These are phyloP conservation scores for Peronospora farinosa DNA, from an alignment of 352 stramenopile genomes.

Conservation along the genomic window DNA sequence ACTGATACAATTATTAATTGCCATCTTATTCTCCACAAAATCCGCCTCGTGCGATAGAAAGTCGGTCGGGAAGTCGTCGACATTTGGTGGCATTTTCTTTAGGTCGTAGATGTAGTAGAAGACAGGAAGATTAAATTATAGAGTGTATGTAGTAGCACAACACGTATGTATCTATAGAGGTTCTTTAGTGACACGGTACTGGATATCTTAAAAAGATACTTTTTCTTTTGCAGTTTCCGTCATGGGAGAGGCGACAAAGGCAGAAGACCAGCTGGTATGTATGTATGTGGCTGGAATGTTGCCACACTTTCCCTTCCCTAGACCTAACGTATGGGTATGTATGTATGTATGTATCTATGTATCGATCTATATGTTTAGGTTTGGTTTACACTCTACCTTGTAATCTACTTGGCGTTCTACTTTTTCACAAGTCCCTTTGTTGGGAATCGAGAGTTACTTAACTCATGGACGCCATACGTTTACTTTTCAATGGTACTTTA, in stretches of 20 bases:
- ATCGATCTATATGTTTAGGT: slow-evolving; percentile 30
- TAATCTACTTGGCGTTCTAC: slow-evolving; percentile 83
- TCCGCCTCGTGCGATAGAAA: slow-evolving; percentile 72
- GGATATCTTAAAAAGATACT: background rate
- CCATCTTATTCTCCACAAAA: slow-evolving; percentile 77
- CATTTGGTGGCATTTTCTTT: background rate
- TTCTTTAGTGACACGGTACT: too few species aligned
- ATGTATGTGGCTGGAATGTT: too few species aligned
- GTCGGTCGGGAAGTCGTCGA: slow-evolving; percentile 40
- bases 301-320: too few species aligned
- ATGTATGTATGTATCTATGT: too few species aligned
- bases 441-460: slow-evolving; percentile 75
- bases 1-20: slow-evolving; percentile 74
- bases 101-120: too few species aligned
- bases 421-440: slow-evolving; percentile 87
- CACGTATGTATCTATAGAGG: too few species aligned
- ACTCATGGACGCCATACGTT: slow-evolving; percentile 83
- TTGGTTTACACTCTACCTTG: slow-evolving; percentile 78
- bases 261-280: slow-evolving; percentile 37
- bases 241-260: slow-evolving; percentile 20
- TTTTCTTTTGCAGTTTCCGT: background rate
- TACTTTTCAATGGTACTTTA: slow-evolving; percentile 86
- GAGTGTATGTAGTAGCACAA: too few species aligned
- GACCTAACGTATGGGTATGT: too few species aligned
- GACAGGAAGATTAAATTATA: too few species aligned